Evolutionary conservation across 306 rosid genomes (phyloP).

Genomic region (Betula pendula): DNA sequence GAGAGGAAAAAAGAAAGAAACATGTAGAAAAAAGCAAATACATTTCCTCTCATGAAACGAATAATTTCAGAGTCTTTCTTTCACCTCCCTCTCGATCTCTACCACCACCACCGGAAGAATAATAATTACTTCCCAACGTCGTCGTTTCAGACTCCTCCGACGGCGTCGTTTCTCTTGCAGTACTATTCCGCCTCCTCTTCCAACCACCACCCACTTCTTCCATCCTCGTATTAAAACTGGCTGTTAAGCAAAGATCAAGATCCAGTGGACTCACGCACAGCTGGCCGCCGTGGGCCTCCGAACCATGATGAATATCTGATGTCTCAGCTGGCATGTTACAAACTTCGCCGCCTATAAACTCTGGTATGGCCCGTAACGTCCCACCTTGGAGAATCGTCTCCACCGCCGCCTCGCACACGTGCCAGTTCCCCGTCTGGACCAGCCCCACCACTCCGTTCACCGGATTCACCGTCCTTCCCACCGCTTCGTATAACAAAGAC

Average conservation of each 20-base stretch:
- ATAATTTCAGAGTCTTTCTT: conserved; percentile 47
- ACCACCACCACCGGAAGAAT: conserved; percentile 13
- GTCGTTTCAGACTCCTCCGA: conserved; percentile 33
- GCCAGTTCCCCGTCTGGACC: conserved; percentile 75
- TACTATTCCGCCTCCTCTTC: conserved; percentile 9
- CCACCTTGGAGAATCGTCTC: conserved; percentile 60
- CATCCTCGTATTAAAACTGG: neutral
- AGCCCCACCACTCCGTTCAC: conserved; percentile 82
- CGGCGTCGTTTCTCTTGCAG: conserved; percentile 12
- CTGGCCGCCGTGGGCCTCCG: neutral
- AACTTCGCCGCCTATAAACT: conserved; percentile 1
- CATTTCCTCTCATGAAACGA: conserved; percentile 30
- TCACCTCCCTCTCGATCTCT: conserved; percentile 11
- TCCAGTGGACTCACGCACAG: neutral
- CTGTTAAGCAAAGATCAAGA: conserved; percentile 32
- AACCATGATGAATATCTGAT: neutral
- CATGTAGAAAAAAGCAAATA: no score
- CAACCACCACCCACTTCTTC: conserved; percentile 1
- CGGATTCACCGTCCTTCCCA: conserved; percentile 79
- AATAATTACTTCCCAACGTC: conserved; percentile 36
- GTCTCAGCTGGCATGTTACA: neutral
- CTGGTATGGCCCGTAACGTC: conserved; percentile 44
- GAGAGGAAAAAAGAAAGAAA: no score
- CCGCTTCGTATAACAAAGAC: conserved; percentile 81
- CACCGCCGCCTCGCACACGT: conserved; percentile 68